phyloP scores from a whole-genome alignment of 2,329 filamentous ascomycete genomes.

The Cercospora sojina region DNA sequence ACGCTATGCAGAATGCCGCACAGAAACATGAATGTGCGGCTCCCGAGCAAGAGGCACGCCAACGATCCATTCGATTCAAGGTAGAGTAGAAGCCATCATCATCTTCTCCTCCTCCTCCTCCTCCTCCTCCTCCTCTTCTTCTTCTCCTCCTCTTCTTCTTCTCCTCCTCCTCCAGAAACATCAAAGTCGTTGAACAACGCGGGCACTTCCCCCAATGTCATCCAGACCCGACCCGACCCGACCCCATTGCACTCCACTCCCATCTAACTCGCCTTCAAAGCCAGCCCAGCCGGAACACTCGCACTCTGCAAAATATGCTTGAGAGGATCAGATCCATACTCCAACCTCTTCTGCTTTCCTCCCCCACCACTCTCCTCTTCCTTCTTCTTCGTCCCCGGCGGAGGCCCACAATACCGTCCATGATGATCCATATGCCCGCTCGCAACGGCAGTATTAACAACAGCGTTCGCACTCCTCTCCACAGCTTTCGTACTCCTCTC shows the following conservation, averaged over 20 bases:
- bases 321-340: conserved; percentile 7
- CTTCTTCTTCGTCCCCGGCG: conserved; percentile 8
- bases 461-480: conserved; percentile 22
- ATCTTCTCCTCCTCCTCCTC: no score
- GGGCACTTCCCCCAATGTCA: not conserved
- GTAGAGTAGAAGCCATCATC: not conserved
- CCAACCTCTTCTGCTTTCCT: conserved; percentile 1
- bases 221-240: no score
- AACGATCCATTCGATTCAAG: not conserved
- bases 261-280: conserved; percentile 1
- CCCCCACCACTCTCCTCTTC: conserved; percentile 1
- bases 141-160: no score
- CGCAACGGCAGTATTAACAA: conserved; percentile 27
- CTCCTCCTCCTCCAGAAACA: no score
- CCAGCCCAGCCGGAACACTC: conserved; percentile 4
- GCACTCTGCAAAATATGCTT: conserved; percentile 10
- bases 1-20: conserved; percentile 6
- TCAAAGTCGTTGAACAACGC: no score
- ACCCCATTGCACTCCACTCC: no score
- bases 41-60: not conserved
- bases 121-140: no score
- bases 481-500: conserved; percentile 20
- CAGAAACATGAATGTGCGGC: conserved; percentile 12
- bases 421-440: conserved; percentile 27
- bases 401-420: conserved; percentile 23